These are phyloP conservation scores for Eimeria acervulina DNA, from an alignment of 169 alveolate genomes.

Conservation along the genomic window DNA sequence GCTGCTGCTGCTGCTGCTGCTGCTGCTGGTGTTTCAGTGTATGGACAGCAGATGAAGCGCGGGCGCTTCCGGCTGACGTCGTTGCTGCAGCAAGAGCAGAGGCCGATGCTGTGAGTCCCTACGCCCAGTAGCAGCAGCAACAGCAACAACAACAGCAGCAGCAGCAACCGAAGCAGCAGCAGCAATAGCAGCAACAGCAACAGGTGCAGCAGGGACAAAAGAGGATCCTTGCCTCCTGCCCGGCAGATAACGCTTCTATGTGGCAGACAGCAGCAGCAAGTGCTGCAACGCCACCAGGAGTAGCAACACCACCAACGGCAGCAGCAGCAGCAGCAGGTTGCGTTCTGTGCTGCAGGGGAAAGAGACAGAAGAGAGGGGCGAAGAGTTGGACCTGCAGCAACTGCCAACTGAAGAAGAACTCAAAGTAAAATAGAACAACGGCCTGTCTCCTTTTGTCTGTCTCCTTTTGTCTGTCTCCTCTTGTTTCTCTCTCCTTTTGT, in stretches of 20 bases:
- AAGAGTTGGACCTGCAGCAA: not conserved
- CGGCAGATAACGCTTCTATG: not conserved
- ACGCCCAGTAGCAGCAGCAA: slow-evolving; percentile 17
- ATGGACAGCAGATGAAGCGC: slow-evolving; percentile 66
- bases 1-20: slow-evolving; percentile 70
- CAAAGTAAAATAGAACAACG: not conserved
- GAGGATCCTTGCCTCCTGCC: not conserved
- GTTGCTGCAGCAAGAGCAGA: slow-evolving; percentile 40
- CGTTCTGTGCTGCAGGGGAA: not conserved
- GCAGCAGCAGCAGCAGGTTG: slow-evolving; percentile 8
- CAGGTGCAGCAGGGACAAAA: slow-evolving; percentile 15
- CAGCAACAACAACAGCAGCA: slow-evolving; percentile 64
- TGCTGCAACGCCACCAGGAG: too few relatives aligned
- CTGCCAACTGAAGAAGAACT: slow-evolving; percentile 21
- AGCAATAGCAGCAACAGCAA: slow-evolving; percentile 68
- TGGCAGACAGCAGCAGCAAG: not conserved
- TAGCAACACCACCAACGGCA: not conserved
- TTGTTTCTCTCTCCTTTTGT: not conserved
- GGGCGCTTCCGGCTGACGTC: slow-evolving; percentile 61
- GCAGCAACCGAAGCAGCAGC: not conserved
- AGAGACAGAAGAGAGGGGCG: not conserved
- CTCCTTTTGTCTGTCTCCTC: not conserved
- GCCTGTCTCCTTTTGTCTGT: not conserved
- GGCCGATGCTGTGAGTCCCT: not conserved
- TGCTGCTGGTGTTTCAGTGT: slow-evolving; percentile 50